Percentiles rank a stretch among this genome's conserved stretches.
phyloP scores from a whole-genome alignment of 75 land plant species.

The Picea glauca region DNA sequence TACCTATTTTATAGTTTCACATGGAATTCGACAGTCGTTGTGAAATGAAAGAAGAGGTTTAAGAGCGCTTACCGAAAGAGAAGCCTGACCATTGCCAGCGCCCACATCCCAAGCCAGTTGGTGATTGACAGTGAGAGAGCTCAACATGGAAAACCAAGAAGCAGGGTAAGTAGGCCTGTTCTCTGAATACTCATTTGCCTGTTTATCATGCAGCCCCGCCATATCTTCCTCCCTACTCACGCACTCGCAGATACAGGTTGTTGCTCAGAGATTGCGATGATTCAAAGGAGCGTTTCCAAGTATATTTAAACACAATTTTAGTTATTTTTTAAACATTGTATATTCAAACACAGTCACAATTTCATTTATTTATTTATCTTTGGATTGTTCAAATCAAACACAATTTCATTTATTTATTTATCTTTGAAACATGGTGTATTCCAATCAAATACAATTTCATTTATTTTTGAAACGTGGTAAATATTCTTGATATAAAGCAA shows the following conservation, averaged over 20 bases:
- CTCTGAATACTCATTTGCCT: slow-evolving; percentile 52
- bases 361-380: no score
- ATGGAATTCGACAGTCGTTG: neutral
- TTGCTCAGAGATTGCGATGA: no score
- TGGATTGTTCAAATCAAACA: no score
- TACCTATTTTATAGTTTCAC: neutral
- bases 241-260: neutral
- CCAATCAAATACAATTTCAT: no score
- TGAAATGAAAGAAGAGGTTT: neutral
- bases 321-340: no score
- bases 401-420: no score
- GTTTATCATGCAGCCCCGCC: slow-evolving; percentile 54
- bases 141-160: slow-evolving; percentile 51
- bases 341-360: no score
- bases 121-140: slow-evolving; percentile 31
- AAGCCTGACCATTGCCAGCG: slow-evolving; percentile 86
- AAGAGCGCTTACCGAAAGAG: slow-evolving; percentile 31
- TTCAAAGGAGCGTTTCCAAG: no score
- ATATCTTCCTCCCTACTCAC: slow-evolving; percentile 9
- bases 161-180: slow-evolving; percentile 61
- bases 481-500: no score
- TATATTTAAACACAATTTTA: no score
- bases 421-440: no score
- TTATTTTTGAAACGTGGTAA: no score
- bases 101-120: slow-evolving; percentile 71